Conservation (phyloP, 371 early-diverging fungal genomes). For the Mucor plumbeus region DNA sequence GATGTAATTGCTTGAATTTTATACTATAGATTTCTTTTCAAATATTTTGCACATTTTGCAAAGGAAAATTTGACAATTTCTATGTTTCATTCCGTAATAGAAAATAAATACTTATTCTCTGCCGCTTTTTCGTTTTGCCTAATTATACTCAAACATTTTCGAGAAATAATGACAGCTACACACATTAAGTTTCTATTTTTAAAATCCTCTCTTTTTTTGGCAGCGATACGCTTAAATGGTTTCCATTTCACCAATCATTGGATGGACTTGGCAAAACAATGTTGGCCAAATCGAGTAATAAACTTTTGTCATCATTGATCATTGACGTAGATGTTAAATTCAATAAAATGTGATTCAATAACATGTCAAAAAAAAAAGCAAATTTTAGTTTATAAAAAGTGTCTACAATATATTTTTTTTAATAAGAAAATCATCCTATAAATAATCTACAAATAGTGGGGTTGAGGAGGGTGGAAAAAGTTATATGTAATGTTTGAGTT, state of each 20-base stretch:
- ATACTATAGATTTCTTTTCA: too few relatives aligned
- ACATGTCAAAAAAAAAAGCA: background rate
- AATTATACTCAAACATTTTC: background rate
- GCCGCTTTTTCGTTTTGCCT: background rate
- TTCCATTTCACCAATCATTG: background rate
- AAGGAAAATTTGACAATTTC: too few relatives aligned
- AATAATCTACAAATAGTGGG: conserved; percentile 28
- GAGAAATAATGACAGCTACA: too few relatives aligned
- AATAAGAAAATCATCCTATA: conserved; percentile 24
- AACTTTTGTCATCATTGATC: background rate
- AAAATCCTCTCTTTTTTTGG: background rate
- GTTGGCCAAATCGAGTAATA: background rate
- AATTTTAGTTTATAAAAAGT: conserved; percentile 11
- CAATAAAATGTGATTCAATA: background rate
- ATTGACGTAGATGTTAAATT: background rate
- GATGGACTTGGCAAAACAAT: background rate
- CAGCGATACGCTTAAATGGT: background rate
- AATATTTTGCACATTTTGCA: too few relatives aligned
- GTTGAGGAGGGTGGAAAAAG: background rate
- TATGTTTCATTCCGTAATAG: background rate
- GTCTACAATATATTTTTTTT: conserved; percentile 31
- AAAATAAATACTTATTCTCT: background rate
- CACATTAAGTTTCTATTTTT: background rate
- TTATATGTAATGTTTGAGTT: conserved; percentile 12
- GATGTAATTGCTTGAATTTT: background rate